Evolutionary conservation across 192 early-diverging fungal genomes (phyloP), one percentile per base, ranked within the genome.

Genomic region (Dissophora globulifera): DNA sequence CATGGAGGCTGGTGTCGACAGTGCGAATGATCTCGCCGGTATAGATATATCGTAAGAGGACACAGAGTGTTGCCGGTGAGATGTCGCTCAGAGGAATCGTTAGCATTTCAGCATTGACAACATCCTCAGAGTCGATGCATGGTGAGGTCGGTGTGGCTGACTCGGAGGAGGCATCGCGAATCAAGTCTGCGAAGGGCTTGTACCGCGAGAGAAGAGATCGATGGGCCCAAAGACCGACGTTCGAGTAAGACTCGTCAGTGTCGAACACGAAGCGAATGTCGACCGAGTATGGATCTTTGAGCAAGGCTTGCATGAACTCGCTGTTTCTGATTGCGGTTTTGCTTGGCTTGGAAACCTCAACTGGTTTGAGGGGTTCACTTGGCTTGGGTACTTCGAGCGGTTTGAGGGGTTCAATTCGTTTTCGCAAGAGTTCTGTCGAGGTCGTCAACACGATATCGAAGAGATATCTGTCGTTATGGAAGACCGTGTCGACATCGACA

Each of bases 191-290:
- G 17, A 66, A 40, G 8, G 12, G 17, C 32, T 32, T 20, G 53
- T 66, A 56, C 4, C 45, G 42, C 8, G 63, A 66, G 2, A 66
- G 38, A 19, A 66, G 12, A 19, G 43, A 16, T 1, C 63, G 42
- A 11, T 66, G 63, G 0, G 53, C 63, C 53, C 63, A 66, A 19
- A 56, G 22, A 26, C 42, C 63, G 10, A 66, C 13, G 5, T 48
- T 27, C 2, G 52, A 27, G 45, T 27, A 65, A 7, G 50, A n/a
- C 17, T 40, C 48, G 41, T 66, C 63, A 6, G 51, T 9, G 4
- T 52, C 43, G 15, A 56, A 55, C 7, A 56, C 43, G 22, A 66
- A 48, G 16, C 31, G 31, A 23, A 40, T 10, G 31, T 66, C 43
- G 13, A 66, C 53, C 16, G 63, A 66, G n/a, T 66, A 31, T 8